phyloP scores from a whole-genome alignment of 495 filamentous ascomycete genomes.

The Amniculicola lignicola region DNA sequence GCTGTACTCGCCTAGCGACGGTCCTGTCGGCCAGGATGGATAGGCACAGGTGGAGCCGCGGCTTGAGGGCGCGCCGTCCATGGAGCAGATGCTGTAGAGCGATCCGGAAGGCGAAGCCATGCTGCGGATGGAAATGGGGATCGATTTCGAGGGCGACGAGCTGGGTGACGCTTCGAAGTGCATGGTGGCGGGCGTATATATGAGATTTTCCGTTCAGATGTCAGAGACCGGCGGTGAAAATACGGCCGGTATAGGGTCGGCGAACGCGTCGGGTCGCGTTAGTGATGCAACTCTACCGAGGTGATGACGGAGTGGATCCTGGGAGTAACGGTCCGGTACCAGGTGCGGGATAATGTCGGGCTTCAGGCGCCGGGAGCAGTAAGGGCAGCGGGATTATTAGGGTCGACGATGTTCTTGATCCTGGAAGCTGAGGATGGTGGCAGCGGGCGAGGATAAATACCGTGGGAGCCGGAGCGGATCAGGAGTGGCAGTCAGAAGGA shows the following conservation, averaged over 20 bases:
- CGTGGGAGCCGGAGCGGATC: neutral
- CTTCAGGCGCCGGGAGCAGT: neutral
- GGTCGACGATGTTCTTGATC: neutral
- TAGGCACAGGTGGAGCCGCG: conserved; percentile 34
- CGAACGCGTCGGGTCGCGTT: conserved; percentile 2
- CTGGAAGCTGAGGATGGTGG: neutral
- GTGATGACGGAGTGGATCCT: neutral
- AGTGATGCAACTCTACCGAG: conserved; percentile 2
- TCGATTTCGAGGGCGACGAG: conserved; percentile 34
- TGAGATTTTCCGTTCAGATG: conserved; percentile 1
- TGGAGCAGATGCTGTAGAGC: conserved; percentile 28
- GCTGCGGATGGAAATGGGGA: conserved; percentile 30
- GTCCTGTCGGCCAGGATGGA: conserved; percentile 37
- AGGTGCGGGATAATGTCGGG: neutral
- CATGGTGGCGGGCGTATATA: conserved; percentile 23
- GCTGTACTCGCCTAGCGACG: conserved; percentile 30
- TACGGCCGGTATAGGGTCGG: conserved; percentile 4
- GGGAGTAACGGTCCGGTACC: neutral
- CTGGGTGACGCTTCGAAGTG: conserved; percentile 35
- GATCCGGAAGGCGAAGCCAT: conserved; percentile 26
- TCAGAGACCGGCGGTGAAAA: conserved; percentile 10
- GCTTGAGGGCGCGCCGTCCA: conserved; percentile 17
- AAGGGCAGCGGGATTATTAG: neutral
- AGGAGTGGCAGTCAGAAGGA: conserved; percentile 23
- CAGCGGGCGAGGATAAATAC: conserved; percentile 9